These are phyloP conservation scores for Penicillium macrosclerotiorum DNA, from an alignment of 495 filamentous ascomycete genomes.

Conservation along the genomic window DNA sequence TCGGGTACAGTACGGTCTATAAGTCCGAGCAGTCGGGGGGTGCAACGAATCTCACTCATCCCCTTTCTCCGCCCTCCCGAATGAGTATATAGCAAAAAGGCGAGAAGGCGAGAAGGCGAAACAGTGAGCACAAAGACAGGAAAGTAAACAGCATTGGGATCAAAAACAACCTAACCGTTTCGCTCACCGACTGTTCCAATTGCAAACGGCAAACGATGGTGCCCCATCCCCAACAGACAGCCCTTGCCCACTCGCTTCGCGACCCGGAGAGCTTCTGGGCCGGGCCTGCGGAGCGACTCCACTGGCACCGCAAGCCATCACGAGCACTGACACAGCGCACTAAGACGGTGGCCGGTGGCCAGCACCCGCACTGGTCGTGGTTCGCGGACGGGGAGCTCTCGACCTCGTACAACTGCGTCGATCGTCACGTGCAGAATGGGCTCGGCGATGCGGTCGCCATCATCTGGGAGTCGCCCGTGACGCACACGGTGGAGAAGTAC, in stretches of 20 bases:
- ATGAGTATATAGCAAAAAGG: too few species aligned
- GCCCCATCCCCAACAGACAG: constrained; percentile 38
- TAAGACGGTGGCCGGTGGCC: constrained; percentile 49
- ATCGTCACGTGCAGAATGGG: constrained; percentile 78
- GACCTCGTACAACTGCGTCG: constrained; percentile 86
- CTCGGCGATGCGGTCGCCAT: constrained; percentile 72
- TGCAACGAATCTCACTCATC: too few species aligned
- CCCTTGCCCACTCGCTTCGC: constrained; percentile 37
- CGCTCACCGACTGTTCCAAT: too few species aligned
- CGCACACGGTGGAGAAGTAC: constrained; percentile 64
- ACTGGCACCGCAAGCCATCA: constrained; percentile 75
- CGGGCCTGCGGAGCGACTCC: constrained; percentile 66
- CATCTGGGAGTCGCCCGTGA: constrained; percentile 85
- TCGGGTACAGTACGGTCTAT: constrained; percentile 1
- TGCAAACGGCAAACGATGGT: constrained; percentile 6
- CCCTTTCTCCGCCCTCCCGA: too few species aligned
- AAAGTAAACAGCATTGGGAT: too few species aligned
- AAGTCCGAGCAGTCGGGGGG: too few species aligned
- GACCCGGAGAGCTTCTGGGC: constrained; percentile 75
- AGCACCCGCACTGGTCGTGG: constrained; percentile 73
- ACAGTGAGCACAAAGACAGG: too few species aligned
- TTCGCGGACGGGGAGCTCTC: constrained; percentile 88
- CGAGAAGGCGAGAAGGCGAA: too few species aligned
- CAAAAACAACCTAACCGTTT: too few species aligned
- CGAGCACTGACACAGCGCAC: constrained; percentile 38